Conservation (phyloP, 176 grass and related monocot species). For the Raddia distichophylla region DNA sequence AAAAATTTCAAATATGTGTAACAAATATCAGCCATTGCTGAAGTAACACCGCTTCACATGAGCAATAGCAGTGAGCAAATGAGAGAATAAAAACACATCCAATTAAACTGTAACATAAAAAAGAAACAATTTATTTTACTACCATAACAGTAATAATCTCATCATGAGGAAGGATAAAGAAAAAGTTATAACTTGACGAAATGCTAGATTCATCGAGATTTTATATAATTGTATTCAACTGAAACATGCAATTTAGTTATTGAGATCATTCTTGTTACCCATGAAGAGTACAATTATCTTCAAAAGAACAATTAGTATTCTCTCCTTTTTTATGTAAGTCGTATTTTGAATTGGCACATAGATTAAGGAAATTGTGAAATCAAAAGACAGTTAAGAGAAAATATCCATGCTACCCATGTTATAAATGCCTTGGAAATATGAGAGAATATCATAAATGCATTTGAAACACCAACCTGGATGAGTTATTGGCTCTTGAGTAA, state of each 20-base stretch:
- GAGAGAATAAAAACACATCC: background rate
- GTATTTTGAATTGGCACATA: too few relatives aligned
- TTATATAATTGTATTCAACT: constrained; percentile 1
- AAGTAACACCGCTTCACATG: constrained; percentile 27
- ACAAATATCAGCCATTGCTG: background rate
- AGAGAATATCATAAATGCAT: background rate
- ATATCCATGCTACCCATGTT: too few relatives aligned
- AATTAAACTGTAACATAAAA: constrained; percentile 18
- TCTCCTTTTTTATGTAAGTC: too few relatives aligned
- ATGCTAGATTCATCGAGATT: constrained; percentile 29
- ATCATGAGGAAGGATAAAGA: background rate
- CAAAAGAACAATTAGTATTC: background rate
- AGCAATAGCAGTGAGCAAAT: background rate
- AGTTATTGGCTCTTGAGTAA: constrained; percentile 56
- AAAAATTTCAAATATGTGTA: background rate
- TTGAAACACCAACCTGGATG: constrained; percentile 59
- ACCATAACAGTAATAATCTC: background rate
- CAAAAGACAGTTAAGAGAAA: too few relatives aligned
- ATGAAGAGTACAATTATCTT: constrained; percentile 18
- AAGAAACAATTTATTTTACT: constrained; percentile 14
- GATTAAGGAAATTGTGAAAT: too few relatives aligned
- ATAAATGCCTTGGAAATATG: too few relatives aligned
- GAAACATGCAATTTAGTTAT: constrained; percentile 16
- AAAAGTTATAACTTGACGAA: background rate
- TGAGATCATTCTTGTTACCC: background rate